Conservation (phyloP, 805 yeast species). For the Scheffersomyces amazonensis region DNA sequence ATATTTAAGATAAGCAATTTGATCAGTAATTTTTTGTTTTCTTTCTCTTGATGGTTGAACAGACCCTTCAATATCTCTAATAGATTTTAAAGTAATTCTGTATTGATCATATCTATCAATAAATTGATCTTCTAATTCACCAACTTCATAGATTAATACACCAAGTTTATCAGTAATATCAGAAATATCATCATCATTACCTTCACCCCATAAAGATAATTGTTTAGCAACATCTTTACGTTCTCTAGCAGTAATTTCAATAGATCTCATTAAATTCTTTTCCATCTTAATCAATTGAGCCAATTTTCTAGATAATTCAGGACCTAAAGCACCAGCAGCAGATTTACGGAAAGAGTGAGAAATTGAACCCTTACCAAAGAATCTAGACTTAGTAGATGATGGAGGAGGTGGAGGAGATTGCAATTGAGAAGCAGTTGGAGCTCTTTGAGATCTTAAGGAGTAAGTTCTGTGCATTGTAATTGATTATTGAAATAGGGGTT, state of each 20-base stretch:
- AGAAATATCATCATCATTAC: slow-evolving; percentile 93
- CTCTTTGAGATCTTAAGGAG: slow-evolving; percentile 73
- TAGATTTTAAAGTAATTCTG: slow-evolving; percentile 90
- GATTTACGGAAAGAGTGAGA: slow-evolving; percentile 71
- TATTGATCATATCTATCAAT: slow-evolving; percentile 98
- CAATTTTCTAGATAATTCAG: slow-evolving; percentile 89
- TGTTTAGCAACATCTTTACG: slow-evolving; percentile 96
- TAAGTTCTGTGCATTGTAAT: slow-evolving; percentile 76
- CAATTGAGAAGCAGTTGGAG: slow-evolving; percentile 79
- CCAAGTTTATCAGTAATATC: slow-evolving; percentile 98
- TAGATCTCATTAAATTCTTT: slow-evolving; percentile 90
- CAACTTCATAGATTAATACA: slow-evolving; percentile 90
- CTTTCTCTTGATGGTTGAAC: slow-evolving; percentile 99
- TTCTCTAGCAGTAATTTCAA: slow-evolving; percentile 91
- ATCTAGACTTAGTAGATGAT: slow-evolving; percentile 66
- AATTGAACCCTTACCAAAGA: slow-evolving; percentile 73
- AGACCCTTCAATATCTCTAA: slow-evolving; percentile 95
- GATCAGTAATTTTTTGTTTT: slow-evolving; percentile 95
- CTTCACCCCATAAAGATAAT: slow-evolving; percentile 96
- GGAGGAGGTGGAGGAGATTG: slow-evolving; percentile 82
- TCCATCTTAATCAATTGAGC: slow-evolving; percentile 93
- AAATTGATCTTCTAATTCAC: slow-evolving; percentile 97
- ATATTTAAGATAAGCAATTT: slow-evolving; percentile 96
- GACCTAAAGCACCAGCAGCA: slow-evolving; percentile 91
- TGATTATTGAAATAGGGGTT: neutral